phyloP scores from a whole-genome alignment of 345 rosid species.

The Gossypium rotundifolium region DNA sequence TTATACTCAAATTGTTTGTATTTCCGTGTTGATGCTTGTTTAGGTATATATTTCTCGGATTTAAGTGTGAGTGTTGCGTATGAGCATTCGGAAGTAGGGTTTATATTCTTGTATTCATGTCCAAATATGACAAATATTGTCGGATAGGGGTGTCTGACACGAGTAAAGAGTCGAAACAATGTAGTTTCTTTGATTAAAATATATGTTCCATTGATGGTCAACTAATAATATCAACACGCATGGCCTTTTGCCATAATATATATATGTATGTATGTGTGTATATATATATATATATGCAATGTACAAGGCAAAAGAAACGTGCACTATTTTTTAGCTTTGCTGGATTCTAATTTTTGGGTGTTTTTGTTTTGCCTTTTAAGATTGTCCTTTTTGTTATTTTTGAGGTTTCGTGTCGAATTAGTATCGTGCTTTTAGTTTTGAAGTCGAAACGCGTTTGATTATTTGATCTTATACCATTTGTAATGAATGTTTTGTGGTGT shows the following conservation, averaged over 20 bases:
- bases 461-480: not conserved
- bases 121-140: no score
- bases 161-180: not conserved
- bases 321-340: not conserved
- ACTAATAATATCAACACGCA: not conserved
- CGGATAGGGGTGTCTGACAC: no score
- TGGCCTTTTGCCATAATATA: not conserved
- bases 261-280: not conserved
- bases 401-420: not conserved
- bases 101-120: no score
- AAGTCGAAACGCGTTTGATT: not conserved
- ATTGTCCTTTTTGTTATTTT: not conserved
- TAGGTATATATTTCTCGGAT: not conserved
- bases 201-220: slow-evolving; percentile 19
- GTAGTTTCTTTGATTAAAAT: not conserved
- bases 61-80: not conserved
- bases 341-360: not conserved
- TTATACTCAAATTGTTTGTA: no score
- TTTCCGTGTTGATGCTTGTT: no score
- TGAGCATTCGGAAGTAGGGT: no score
- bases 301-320: not conserved
- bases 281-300: not conserved
- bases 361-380: not conserved
- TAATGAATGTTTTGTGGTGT: not conserved
- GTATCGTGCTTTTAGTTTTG: not conserved